Conservation (phyloP, 345 rosid species). For the Citrus maxima region DNA sequence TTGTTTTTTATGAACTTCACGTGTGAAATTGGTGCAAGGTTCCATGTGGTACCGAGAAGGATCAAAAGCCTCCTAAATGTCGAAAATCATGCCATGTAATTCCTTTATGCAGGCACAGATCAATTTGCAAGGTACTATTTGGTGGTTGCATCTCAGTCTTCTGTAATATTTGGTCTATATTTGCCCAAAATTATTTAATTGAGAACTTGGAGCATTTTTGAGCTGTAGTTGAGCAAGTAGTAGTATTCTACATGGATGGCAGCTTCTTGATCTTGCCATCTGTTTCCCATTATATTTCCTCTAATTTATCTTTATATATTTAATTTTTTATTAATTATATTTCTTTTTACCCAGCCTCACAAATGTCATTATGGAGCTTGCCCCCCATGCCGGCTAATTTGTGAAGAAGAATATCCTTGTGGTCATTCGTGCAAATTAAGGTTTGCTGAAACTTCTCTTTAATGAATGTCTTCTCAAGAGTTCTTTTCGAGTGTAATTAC, state of each 20-base stretch:
- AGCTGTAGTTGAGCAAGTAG: neutral
- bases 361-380: constrained; percentile 96
- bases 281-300: neutral
- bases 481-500: neutral
- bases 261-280: neutral
- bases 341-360: constrained; percentile 58
- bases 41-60: constrained; percentile 94
- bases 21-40: constrained; percentile 47
- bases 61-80: constrained; percentile 89
- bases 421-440: constrained; percentile 82
- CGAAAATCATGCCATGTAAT: constrained; percentile 61
- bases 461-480: neutral
- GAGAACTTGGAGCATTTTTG: neutral
- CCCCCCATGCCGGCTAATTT: constrained; percentile 68
- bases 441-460: constrained; percentile 28
- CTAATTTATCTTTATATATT: neutral
- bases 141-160: neutral
- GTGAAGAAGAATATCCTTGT: constrained; percentile 84
- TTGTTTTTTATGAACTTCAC: neutral
- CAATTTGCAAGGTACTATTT: constrained; percentile 57
- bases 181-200: neutral
- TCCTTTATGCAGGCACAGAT: constrained; percentile 73
- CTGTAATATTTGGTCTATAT: neutral
- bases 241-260: neutral
- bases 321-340: constrained; percentile 14